Evolutionary conservation across 1,284 basidiomycete species (phyloP).

Genomic region (Omphalotus olearius): DNA sequence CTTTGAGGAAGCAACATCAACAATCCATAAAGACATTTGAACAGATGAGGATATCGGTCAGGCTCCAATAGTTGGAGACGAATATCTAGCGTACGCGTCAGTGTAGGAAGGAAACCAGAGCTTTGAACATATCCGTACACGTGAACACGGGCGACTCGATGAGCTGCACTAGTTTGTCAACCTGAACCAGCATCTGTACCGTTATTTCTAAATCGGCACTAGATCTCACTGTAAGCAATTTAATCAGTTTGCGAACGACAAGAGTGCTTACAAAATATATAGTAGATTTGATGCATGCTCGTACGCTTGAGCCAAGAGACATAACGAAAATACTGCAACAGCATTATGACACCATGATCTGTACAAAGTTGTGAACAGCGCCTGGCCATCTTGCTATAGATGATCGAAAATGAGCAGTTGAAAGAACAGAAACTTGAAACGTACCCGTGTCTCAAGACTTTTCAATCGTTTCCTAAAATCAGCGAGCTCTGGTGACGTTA

Average conservation of each 20-base stretch:
- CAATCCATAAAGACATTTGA: slow-evolving; percentile 97
- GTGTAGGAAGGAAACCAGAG: not conserved
- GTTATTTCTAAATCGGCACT: slow-evolving; percentile 97
- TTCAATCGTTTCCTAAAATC: slow-evolving; percentile 93
- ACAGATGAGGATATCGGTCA: slow-evolving; percentile 92
- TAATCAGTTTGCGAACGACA: not conserved
- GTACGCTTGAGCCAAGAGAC: slow-evolving; percentile 95
- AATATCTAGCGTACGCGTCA: slow-evolving; percentile 56
- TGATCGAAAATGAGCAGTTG: slow-evolving; percentile 4
- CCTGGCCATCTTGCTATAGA: slow-evolving; percentile 85
- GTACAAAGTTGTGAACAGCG: slow-evolving; percentile 89
- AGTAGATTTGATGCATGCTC: slow-evolving; percentile 97
- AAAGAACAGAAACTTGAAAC: slow-evolving; percentile 22
- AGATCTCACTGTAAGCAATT: slow-evolving; percentile 2
- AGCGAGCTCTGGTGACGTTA: slow-evolving; percentile 92
- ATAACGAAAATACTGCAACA: slow-evolving; percentile 93
- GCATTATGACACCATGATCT: slow-evolving; percentile 99
- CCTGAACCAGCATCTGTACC: slow-evolving; percentile 90
- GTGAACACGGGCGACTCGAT: slow-evolving; percentile 99
- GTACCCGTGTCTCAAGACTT: slow-evolving; percentile 87
- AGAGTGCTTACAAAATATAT: slow-evolving; percentile 81
- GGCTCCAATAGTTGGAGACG: slow-evolving; percentile 96
- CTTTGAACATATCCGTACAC: slow-evolving; percentile 47
- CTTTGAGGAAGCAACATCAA: slow-evolving; percentile 98
- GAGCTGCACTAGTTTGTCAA: slow-evolving; percentile 97